These are phyloP conservation scores for Yamadazyma dendronema DNA, from an alignment of 1,139 yeast genomes.

Conservation along the genomic window DNA sequence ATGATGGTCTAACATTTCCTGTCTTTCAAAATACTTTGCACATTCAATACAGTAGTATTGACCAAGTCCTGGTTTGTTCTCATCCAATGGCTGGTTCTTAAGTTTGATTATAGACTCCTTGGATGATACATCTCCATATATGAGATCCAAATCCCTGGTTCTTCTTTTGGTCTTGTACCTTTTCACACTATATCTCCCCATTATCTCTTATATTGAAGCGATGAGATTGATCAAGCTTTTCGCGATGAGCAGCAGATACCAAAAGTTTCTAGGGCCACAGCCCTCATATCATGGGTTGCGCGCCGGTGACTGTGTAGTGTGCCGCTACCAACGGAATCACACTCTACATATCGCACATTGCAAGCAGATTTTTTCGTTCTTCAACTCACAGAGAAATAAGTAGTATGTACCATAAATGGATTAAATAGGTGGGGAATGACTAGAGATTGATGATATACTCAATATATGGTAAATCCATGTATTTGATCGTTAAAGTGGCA, in stretches of 20 bases:
- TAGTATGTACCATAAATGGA: neutral
- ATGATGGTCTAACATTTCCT: slow-evolving; percentile 70
- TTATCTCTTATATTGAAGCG: slow-evolving; percentile 20
- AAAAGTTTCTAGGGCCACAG: slow-evolving; percentile 4
- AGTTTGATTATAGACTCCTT: slow-evolving; percentile 61
- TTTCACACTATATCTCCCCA: slow-evolving; percentile 86
- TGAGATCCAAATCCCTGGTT: slow-evolving; percentile 81
- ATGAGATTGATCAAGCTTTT: slow-evolving; percentile 3
- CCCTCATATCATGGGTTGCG: slow-evolving; percentile 3
- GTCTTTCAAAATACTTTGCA: slow-evolving; percentile 87
- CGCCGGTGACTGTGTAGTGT: slow-evolving; percentile 2
- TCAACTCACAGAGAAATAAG: slow-evolving; percentile 1
- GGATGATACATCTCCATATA: slow-evolving; percentile 69
- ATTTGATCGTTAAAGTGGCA: no score
- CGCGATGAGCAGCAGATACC: slow-evolving; percentile 10
- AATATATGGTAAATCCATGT: no score
- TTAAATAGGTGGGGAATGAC: neutral
- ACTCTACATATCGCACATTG: neutral
- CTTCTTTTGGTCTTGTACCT: slow-evolving; percentile 78
- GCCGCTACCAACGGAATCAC: neutral
- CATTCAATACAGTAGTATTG: slow-evolving; percentile 94
- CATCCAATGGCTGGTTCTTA: slow-evolving; percentile 83
- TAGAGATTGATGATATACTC: no score
- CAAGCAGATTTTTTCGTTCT: slow-evolving; percentile 5
- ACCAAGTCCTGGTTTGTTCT: slow-evolving; percentile 88